Evolutionary conservation across 1,284 basidiomycete species (phyloP).

Genomic region (Ustilago cynodontis): DNA sequence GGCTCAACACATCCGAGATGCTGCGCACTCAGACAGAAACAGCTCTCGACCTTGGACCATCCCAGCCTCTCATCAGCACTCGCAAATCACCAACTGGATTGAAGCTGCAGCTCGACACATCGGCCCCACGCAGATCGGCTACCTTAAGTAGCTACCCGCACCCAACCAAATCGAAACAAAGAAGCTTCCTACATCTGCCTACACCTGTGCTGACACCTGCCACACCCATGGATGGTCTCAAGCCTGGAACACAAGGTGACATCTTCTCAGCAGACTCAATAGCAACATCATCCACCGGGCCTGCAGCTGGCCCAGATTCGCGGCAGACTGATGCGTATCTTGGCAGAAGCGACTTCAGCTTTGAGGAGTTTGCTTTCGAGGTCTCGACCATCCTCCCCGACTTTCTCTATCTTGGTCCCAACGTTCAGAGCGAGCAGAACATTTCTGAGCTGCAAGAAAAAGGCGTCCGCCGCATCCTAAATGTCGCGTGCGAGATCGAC

Average conservation of each 20-base stretch:
- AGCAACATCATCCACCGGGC: neutral
- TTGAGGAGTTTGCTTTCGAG: conserved; percentile 37
- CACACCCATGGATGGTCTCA: conserved; percentile 1
- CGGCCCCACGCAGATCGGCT: conserved; percentile 38
- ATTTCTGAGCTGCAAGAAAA: conserved; percentile 79
- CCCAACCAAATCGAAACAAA: conserved; percentile 13
- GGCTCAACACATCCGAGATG: conserved; percentile 58
- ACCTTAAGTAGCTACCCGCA: conserved; percentile 39
- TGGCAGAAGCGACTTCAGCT: conserved; percentile 12
- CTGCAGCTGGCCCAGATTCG: neutral
- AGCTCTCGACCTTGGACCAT: conserved; percentile 8
- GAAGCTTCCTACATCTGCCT: conserved; percentile 5
- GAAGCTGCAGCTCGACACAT: conserved; percentile 42
- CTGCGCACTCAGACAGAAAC: conserved; percentile 28
- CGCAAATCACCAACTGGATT: conserved; percentile 32
- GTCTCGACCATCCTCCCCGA: conserved; percentile 79
- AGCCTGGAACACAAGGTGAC: neutral
- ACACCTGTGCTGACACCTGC: conserved; percentile 7
- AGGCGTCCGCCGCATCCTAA: conserved; percentile 89
- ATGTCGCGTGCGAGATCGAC: conserved; percentile 81
- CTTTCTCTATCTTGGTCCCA: conserved; percentile 91
- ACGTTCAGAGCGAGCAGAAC: conserved; percentile 81
- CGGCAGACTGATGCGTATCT: conserved; percentile 2
- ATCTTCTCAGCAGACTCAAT: neutral
- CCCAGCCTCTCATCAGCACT: neutral